Evolutionary conservation across 2,329 filamentous ascomycete species (phyloP), one percentile per base, ranked within the genome.

Genomic region (Fonsecaea erecta): DNA sequence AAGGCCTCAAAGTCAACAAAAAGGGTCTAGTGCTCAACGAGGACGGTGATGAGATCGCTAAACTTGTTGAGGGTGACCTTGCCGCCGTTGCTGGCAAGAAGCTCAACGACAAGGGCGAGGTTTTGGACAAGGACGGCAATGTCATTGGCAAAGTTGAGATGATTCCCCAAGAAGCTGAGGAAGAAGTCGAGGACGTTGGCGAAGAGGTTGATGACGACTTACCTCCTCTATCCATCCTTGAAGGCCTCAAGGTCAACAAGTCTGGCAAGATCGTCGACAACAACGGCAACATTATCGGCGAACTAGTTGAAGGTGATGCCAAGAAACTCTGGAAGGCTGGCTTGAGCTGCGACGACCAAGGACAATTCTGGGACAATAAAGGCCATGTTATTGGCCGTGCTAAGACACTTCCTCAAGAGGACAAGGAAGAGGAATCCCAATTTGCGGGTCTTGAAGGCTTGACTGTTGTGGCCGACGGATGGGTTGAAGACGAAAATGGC

Each of bases 341-440:
- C 9, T 72, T 70, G 21, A 70, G 72, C 16, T 74, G 78, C 26
- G 88, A 89, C 69, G 83, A 82, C 65, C 81, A 88, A 75, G 87
- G 87, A 21, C 87, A 89, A 71, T 85, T 89, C 62, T 81, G 88
- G 72, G 86, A 88, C 74, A 86, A 83, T 74, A 83, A 86, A 52
- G 86, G 87, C 52, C 86, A 87, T 51, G 81, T 89, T 68, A 82
- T 89, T 67, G 87, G 87, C 46, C 84, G 84, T 68, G 85, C 87
- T 67, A 80, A 85, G 66, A 75, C 77, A 0, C 70, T 79, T 2
- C 75, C 77, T 3, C 61, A 76, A 16, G 75, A 79, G 62, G 78
- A 80, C 0, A 70, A 73, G 14, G 76, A 77, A 14, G 68, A 56
- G 35, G 79, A 81, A 64, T 75, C 76, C 6, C 76, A 77, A 7